A percentile compares a stretch with the other conserved stretches of the same genome.
Conservation (phyloP, 2,329 filamentous ascomycete species). For the Trichoderma gracile region DNA sequence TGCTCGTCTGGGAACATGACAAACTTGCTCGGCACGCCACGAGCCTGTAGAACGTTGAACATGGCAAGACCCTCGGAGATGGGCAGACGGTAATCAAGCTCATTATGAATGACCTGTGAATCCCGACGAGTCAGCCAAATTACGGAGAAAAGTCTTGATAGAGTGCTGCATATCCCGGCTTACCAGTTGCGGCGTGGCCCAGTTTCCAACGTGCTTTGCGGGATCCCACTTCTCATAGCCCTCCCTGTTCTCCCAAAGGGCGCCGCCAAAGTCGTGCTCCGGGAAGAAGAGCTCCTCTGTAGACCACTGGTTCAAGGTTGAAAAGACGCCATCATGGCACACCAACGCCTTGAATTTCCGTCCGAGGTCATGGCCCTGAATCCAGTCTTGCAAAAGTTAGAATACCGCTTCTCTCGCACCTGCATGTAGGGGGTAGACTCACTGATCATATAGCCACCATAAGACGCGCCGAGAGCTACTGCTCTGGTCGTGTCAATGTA, state of each 20-base stretch:
- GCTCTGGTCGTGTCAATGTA: constrained; percentile 70
- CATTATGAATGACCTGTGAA: constrained; percentile 70
- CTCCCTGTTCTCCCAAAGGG: constrained; percentile 61
- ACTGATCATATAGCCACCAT: constrained; percentile 77
- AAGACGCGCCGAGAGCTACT: constrained; percentile 73
- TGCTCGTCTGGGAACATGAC: constrained; percentile 78
- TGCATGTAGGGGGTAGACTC: constrained; percentile 31
- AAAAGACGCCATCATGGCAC: constrained; percentile 85
- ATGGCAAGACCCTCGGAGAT: constrained; percentile 81
- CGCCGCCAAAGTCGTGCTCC: constrained; percentile 65
- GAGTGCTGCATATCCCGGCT: constrained; percentile 26
- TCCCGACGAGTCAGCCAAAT: neutral
- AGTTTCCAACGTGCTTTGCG: constrained; percentile 62
- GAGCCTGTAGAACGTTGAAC: constrained; percentile 81
- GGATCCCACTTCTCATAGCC: constrained; percentile 72
- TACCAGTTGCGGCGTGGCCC: constrained; percentile 84
- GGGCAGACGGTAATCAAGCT: constrained; percentile 84
- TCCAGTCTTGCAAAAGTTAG: constrained; percentile 65
- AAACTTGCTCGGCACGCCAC: constrained; percentile 73
- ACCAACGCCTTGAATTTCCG: constrained; percentile 85
- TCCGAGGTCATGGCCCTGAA: constrained; percentile 81
- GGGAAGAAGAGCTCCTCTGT: constrained; percentile 72
- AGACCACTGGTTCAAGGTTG: constrained; percentile 63
- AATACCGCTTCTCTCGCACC: neutral
- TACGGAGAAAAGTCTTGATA: constrained; percentile 8